Conservation (phyloP, 2,329 filamentous ascomycete species). For the Colletotrichum acutatum region DNA sequence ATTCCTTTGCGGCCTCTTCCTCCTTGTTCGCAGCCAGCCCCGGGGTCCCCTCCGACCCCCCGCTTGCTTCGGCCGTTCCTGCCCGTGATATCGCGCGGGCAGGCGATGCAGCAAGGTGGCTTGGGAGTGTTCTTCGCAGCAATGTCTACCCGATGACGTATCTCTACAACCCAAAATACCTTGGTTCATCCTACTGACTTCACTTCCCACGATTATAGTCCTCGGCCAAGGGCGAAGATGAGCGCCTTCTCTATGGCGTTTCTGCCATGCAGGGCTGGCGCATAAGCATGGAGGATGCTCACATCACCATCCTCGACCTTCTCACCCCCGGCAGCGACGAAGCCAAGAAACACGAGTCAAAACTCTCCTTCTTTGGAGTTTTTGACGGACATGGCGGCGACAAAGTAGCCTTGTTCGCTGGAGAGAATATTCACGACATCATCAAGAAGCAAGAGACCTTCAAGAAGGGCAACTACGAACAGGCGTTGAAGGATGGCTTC, state of each 20-base stretch:
- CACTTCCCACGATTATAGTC: conserved; percentile 62
- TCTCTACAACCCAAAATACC: not conserved
- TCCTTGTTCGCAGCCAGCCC: not conserved
- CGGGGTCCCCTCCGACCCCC: not conserved
- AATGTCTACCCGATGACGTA: conserved; percentile 27
- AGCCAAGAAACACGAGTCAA: conserved; percentile 74
- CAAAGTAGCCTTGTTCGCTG: conserved; percentile 93
- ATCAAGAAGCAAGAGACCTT: conserved; percentile 95
- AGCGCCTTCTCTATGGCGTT: conserved; percentile 90
- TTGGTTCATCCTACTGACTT: conserved; percentile 18
- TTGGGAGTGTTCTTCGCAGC: not conserved
- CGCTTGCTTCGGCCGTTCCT: not conserved
- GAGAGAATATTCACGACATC: conserved; percentile 93
- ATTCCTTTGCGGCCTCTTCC: not conserved
- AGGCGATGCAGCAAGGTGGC: conserved; percentile 13
- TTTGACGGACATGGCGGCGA: conserved; percentile 98
- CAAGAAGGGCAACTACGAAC: conserved; percentile 89
- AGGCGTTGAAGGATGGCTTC: conserved; percentile 97
- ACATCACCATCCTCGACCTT: conserved; percentile 89
- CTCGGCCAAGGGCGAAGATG: conserved; percentile 92
- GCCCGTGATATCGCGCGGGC: conserved; percentile 18
- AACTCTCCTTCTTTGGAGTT: conserved; percentile 95
- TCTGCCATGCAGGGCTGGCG: conserved; percentile 99
- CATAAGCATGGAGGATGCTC: conserved; percentile 99
- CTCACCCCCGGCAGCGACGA: conserved; percentile 67